phyloP scores from a whole-genome alignment of 345 rosid species.

The Mangifera indica region DNA sequence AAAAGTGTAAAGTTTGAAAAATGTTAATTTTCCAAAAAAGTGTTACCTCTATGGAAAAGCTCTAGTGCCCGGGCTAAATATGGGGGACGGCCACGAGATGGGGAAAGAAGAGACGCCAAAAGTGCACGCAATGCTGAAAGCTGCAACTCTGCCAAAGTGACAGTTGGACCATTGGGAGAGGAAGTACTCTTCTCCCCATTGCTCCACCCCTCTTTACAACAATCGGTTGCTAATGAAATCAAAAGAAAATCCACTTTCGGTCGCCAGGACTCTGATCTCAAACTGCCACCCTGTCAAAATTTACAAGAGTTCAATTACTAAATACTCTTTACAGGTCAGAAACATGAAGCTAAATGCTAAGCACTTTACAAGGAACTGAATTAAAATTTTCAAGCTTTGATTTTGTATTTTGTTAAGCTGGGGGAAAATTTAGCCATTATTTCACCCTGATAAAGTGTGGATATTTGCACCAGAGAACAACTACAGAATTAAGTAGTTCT shows the following conservation, averaged over 20 bases:
- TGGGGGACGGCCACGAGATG: conserved; percentile 51
- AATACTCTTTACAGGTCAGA: not conserved
- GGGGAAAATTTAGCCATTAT: too few species aligned
- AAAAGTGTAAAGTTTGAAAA: not conserved
- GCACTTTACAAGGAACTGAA: not conserved
- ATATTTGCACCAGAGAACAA: too few species aligned
- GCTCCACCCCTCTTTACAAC: conserved; percentile 57
- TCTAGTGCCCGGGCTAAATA: conserved; percentile 64
- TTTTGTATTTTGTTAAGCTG: too few species aligned
- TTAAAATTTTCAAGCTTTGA: too few species aligned
- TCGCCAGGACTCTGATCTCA: conserved; percentile 67
- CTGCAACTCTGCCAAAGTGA: conserved; percentile 53
- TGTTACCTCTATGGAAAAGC: conserved; percentile 73
- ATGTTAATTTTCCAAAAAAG: conserved; percentile 1
- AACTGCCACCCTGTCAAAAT: conserved; percentile 64
- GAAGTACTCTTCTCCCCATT: conserved; percentile 36
- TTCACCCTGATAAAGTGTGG: too few species aligned
- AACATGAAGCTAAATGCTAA: not conserved
- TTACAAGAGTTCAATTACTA: not conserved
- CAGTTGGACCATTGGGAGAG: conserved; percentile 31
- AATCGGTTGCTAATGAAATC: conserved; percentile 51
- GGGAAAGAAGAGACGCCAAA: conserved; percentile 74
- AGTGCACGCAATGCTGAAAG: conserved; percentile 72
- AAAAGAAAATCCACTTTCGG: conserved; percentile 57
- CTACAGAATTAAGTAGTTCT: not conserved